Base-by-base conservation (phyloP, 768 basidiomycete species). In the Chiua virens region DNA sequence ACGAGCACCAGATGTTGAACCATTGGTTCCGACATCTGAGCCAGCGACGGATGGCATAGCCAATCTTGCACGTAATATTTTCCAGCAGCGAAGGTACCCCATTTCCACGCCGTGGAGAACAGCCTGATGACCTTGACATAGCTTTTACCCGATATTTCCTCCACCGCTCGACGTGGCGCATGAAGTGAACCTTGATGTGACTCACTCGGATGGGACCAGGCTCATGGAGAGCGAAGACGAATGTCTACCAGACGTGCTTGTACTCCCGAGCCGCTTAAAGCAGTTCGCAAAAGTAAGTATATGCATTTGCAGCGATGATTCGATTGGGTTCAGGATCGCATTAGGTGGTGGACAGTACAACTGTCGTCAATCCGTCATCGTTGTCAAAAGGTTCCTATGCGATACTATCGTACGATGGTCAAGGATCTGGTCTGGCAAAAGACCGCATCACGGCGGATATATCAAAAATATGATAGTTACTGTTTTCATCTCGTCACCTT, bases 101-200 rank as follows among this genome's bases (percentile, higher is more conserved):
- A 2, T 25, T 38, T 32, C 2, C 37, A 23, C 23, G 1, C 15
- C 21, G 7, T 30, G 22, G 0, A 30, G 20, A 13, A 11, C 45
- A 20, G 13, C 34, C 52, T 53, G 45, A 50, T 42, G 23, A 7
- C 4, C 23, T 1, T 21, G 34, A 18, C 13, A 18, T 64, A 98
- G 93, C 61, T 97, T 97, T 73, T 99, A 98, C 66, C 97, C 97
- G 0, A 70, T 97, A 36, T 98, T 98, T 69, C 97, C 97, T 9
- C 80, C 84, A 1, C 92, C 97, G 0, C 65, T 77, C 13, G 87
- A 89, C 7, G 69, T 87, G 17, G 75, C 85, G 2, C 75, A 80
- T 34, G 92, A 96, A 62, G 83, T 98, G 50, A 95, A 97, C 63
- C 78, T 99, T 36, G 94, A 97, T 62, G 77, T 97, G 15, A 85